phyloP scores from a whole-genome alignment of 2,329 filamentous ascomycete genomes.

The Coniochaeta prunicola region DNA sequence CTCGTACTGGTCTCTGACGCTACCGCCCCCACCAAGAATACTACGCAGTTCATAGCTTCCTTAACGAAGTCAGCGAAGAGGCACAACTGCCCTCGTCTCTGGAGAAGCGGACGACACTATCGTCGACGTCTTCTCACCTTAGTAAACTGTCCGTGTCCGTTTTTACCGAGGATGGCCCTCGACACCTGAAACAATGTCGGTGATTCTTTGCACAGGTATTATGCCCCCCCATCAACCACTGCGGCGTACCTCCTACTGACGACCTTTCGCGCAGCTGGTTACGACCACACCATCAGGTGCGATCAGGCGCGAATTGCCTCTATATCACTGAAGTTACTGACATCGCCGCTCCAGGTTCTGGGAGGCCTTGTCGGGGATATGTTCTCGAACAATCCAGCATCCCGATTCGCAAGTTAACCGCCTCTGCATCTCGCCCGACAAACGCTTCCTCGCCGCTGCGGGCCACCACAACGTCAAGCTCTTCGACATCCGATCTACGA shows the following conservation, averaged over 20 bases:
- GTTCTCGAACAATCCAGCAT: conserved; percentile 95
- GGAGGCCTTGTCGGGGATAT: conserved; percentile 96
- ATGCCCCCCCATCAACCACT: not conserved
- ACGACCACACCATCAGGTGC: conserved; percentile 57
- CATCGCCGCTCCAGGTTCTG: conserved; percentile 62
- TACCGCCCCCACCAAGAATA: too few relatives aligned
- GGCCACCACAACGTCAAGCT: conserved; percentile 84
- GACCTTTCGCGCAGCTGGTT: conserved; percentile 38
- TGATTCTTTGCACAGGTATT: conserved; percentile 55
- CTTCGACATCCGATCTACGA: conserved; percentile 98
- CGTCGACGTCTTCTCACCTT: not conserved
- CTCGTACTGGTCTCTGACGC: too few relatives aligned
- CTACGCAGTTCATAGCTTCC: too few relatives aligned
- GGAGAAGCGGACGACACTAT: not conserved
- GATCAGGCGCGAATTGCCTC: conserved; percentile 3
- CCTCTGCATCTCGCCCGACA: conserved; percentile 96
- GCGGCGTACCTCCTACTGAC: conserved; percentile 7
- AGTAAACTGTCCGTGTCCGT: not conserved
- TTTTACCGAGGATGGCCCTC: not conserved
- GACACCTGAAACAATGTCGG: conserved; percentile 38
- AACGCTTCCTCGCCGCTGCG: conserved; percentile 84
- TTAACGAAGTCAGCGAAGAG: not conserved
- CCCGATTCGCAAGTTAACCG: conserved; percentile 98
- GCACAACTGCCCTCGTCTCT: not conserved
- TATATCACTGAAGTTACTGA: not conserved